A percentile compares a stretch with the other conserved stretches of the same genome.
Evolutionary conservation across 1,139 yeast genomes (phyloP).

Genomic region (Pichia sp.): DNA sequence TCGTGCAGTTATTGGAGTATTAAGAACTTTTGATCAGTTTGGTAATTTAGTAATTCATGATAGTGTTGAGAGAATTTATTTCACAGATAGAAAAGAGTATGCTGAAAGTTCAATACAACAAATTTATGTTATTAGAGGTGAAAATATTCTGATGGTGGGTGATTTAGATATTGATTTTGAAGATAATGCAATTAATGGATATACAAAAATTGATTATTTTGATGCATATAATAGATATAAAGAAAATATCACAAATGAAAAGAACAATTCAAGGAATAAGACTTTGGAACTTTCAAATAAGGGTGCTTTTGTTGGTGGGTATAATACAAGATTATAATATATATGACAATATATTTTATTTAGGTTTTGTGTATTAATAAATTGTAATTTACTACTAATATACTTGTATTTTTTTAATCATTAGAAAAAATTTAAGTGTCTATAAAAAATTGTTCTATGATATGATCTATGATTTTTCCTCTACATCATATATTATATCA

Average conservation of each 20-base stretch:
- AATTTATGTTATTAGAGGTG: constrained; percentile 90
- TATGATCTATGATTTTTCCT: too few species aligned
- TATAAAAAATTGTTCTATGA: background rate
- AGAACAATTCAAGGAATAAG: background rate
- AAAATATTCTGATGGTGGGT: constrained; percentile 92
- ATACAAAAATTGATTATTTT: constrained; percentile 13
- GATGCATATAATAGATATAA: constrained; percentile 2
- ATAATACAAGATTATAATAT: background rate
- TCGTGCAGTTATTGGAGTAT: constrained; percentile 77
- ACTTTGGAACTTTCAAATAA: background rate
- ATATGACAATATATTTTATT: background rate
- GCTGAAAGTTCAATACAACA: constrained; percentile 63
- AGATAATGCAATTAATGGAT: constrained; percentile 47
- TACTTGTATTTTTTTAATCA: background rate
- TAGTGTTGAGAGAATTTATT: constrained; percentile 77
- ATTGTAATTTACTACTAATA: background rate
- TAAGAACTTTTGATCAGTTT: constrained; percentile 93
- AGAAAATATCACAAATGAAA: background rate
- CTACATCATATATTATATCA: constrained; percentile 10
- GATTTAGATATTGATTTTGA: constrained; percentile 88
- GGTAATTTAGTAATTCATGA: constrained; percentile 91
- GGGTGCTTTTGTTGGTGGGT: constrained; percentile 5
- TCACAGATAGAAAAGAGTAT: constrained; percentile 45
- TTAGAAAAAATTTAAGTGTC: background rate
- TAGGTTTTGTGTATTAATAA: background rate